A percentile compares a stretch with the other conserved stretches of the same genome.
Evolutionary conservation across 2,329 filamentous ascomycete genomes (phyloP).

Genomic region (Claviceps sp.): DNA sequence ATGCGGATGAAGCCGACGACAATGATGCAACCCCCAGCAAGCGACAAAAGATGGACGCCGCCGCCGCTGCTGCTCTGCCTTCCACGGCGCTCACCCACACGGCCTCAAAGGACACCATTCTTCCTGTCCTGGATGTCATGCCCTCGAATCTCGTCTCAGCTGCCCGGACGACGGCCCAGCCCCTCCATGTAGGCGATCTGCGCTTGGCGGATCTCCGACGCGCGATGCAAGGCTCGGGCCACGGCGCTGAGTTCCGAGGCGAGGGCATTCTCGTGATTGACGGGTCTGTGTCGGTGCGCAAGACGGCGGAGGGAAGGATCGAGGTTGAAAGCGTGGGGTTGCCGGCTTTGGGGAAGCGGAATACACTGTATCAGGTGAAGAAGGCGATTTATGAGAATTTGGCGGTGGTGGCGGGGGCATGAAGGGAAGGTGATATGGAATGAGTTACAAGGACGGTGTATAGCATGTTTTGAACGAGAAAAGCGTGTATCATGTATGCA

Average conservation of each 20-base stretch:
- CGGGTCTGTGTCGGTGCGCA: conserved; percentile 74
- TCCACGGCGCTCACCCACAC: conserved; percentile 5
- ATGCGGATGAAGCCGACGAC: conserved; percentile 23
- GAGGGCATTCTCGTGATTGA: conserved; percentile 88
- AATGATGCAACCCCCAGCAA: conserved; percentile 34
- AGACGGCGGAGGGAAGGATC: conserved; percentile 74
- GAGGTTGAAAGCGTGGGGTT: conserved; percentile 68
- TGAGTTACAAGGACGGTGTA: no score
- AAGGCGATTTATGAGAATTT: conserved; percentile 86
- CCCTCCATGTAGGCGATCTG: conserved; percentile 88
- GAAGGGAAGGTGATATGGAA: no score
- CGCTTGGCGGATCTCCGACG: conserved; percentile 77
- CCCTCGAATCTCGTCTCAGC: conserved; percentile 52
- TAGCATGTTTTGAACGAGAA: no score
- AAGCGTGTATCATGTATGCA: no score
- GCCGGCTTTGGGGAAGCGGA: conserved; percentile 25
- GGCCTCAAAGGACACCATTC: conserved; percentile 11
- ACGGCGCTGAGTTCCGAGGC: conserved; percentile 82
- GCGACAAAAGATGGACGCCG: conserved; percentile 31
- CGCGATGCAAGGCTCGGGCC: conserved; percentile 67
- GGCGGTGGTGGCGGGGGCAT: conserved; percentile 73
- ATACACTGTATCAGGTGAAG: conserved; percentile 78
- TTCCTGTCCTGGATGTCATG: conserved; percentile 41
- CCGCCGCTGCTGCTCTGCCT: conserved; percentile 10
- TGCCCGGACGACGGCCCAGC: conserved; percentile 64